phyloP scores from a whole-genome alignment of 768 basidiomycete genomes.

The Bullera alba region DNA sequence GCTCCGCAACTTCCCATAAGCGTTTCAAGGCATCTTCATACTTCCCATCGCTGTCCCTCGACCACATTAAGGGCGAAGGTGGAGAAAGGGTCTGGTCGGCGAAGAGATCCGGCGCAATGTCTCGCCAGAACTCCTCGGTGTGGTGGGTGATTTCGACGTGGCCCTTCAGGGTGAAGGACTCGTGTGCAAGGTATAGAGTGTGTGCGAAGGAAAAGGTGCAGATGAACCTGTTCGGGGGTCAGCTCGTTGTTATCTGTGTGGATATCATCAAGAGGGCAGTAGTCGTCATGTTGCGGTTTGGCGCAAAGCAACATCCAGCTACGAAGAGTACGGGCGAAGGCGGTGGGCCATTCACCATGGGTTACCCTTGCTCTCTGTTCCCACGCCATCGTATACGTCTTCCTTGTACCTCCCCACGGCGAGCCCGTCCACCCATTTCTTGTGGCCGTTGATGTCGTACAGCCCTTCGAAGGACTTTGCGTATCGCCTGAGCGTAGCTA shows the following conservation, averaged over 20 bases:
- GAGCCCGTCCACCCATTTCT: conserved; percentile 35
- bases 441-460: conserved; percentile 38
- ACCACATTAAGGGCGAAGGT: no score
- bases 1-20: conserved; percentile 18
- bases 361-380: conserved; percentile 36
- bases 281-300: neutral
- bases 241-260: neutral
- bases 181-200: conserved; percentile 16
- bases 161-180: conserved; percentile 3
- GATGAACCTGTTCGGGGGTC: conserved; percentile 34
- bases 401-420: conserved; percentile 38
- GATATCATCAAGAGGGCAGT: neutral
- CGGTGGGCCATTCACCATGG: no score
- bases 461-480: conserved; percentile 37
- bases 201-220: conserved; percentile 33
- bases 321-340: no score
- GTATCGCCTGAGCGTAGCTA: conserved; percentile 37
- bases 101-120: no score
- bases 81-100: no score
- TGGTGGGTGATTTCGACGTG: conserved; percentile 8
- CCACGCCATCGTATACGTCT: conserved; percentile 46
- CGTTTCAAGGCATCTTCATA: conserved; percentile 11
- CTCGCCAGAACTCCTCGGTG: conserved; percentile 27
- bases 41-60: neutral
- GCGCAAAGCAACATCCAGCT: neutral